Base-by-base conservation (phyloP, 2,329 filamentous ascomycete species). In the Scytalidium lignicola region DNA sequence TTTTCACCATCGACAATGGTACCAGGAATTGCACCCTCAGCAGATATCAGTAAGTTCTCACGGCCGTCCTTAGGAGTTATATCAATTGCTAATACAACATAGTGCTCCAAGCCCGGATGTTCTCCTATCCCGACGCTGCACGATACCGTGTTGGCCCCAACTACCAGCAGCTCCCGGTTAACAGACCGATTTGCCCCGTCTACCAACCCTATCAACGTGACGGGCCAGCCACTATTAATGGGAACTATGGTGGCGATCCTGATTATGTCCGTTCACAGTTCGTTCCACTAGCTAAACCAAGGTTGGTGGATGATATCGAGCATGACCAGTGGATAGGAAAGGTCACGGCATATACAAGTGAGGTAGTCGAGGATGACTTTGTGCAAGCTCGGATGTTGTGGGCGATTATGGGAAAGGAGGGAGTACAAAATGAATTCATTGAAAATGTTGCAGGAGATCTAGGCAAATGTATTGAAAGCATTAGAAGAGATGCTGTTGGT, bases 1-100 rank as follows among this genome's bases (percentile, higher is more conserved):
- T 88, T 87, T 59, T 81, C 79, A 0, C 83, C 84, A 0, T 78
- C 77, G 0, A 81, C 78, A 51, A 69, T 87, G 62, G 79, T 85
- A 0, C 82, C 82, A 0, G 84, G 84, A 1, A 72, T 83, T 43
- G 81, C 76, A 46, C 75, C 80, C 0, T 79, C 78, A 0, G 78
- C 80, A 6, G 83, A 88, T 58, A 78, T 80, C 2, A 63, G 76
- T 74, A 43, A 78, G 80, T n/a, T 18, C 21, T 26, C 17, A 37
- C n/a, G 6, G 15, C n/a, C n/a, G 15, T n/a, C n/a, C n/a, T 9
- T 37, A 37, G 15, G 15, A 8, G 67, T 70, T n/a, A 7, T 13
- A 37, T n/a, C 10, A 17, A 37, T 9, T 17, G n/a, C 32, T 37
- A 8, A 37, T 37, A 15, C 5, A n/a, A 86, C 56, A 82, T 15